phyloP scores from a whole-genome alignment of 257 asterid species.

The Penstemon eatonii region DNA sequence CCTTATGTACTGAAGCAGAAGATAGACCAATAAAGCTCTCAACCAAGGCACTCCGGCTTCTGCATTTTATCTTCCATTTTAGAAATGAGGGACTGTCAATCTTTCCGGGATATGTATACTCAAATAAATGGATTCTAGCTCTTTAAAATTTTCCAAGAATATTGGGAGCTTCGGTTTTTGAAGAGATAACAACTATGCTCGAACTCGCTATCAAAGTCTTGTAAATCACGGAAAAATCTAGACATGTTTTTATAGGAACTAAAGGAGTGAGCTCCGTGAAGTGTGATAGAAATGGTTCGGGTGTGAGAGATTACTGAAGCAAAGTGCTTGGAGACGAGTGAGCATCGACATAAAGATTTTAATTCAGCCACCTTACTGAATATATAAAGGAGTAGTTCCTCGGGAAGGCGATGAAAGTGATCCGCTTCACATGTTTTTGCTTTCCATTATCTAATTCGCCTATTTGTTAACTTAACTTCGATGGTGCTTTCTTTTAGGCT shows the following conservation, averaged over 20 bases:
- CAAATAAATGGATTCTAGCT: neutral
- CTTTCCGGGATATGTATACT: neutral
- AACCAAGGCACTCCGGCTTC: neutral
- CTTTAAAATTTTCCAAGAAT: conserved; percentile 1
- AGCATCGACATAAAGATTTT: neutral
- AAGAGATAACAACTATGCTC: conserved; percentile 5
- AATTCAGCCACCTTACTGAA: neutral
- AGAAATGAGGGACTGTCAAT: neutral
- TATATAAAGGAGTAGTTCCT: conserved; percentile 2
- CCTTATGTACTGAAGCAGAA: neutral
- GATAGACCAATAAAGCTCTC: neutral
- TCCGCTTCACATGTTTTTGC: neutral
- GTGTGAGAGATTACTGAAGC: neutral
- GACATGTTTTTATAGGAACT: neutral
- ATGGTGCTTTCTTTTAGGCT: too few relatives aligned
- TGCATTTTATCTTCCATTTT: neutral
- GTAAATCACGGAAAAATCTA: neutral
- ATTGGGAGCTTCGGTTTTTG: neutral
- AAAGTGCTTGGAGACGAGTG: conserved; percentile 5
- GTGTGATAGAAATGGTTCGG: neutral
- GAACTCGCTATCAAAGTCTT: neutral
- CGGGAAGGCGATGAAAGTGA: neutral
- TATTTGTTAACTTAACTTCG: too few relatives aligned
- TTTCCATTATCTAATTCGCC: too few relatives aligned
- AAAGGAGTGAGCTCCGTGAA: neutral